Evolutionary conservation across 2,329 filamentous ascomycete genomes (phyloP), one percentile per base, ranked within the genome.

Genomic region (Aspergillus luchuensis): DNA sequence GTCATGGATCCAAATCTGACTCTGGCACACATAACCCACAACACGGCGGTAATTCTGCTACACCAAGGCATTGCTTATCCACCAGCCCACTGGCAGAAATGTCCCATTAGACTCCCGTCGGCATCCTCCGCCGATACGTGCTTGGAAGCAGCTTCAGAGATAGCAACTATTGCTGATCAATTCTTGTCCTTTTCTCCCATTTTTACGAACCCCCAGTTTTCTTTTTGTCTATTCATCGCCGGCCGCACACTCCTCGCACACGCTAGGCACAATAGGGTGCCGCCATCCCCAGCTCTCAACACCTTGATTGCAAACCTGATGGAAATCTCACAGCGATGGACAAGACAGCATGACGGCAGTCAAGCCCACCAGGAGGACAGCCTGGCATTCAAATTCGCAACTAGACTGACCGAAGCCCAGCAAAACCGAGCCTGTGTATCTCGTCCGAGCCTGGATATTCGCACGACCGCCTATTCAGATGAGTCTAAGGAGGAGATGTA

Each of bases 1-100:
- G 60, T 68, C 28, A 82, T 81, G 73, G 81, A 84, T 49, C 81
- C 81, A 0, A 83, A 83, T 50, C 68, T 83, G 15, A 82, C 81
- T 0, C 66, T 83, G 0, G 81, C 81, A 0, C 80, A 84, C 41
- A 73, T 81, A 4, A 83, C 80, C 0, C 81, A 83, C 50, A 83
- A 83, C 58, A 79, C 80, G 0, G 80, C 80, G 0, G 80, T 82
- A 61, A 81, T 83, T 8, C 68, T 83, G 0, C 67, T 83, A 0
- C 81, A 83, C 56, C 81, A 83, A 56, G 71, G 73, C 6, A 81
- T 83, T 43, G 81, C 80, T 66, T 74, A 74, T 47, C 74, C 74
- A 5, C 68, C 72, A 2, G 23, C 63, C 19, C 60, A 75, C 23
- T 75, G 71, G 71, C 64, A 69, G 70, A 60, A 59, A 13, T 71